These are phyloP conservation scores for Cruciata laevipes DNA, from an alignment of 257 asterid species.

Conservation along the genomic window DNA sequence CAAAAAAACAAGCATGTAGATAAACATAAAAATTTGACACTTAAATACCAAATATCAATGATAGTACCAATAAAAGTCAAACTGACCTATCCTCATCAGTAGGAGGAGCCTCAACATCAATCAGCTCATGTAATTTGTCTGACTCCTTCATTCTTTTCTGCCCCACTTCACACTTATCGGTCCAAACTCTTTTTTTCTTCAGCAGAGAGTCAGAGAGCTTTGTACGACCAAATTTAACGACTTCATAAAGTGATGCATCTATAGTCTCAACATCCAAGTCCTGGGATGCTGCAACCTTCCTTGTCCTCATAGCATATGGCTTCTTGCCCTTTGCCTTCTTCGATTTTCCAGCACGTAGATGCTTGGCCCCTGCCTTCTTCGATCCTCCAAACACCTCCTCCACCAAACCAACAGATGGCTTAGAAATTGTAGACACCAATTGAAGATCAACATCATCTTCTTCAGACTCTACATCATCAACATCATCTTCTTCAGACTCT, in stretches of 20 bases:
- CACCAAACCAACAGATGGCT: too few relatives aligned
- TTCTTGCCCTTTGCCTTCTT: not conserved
- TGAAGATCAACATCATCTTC: too few relatives aligned
- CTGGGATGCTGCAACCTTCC: not conserved
- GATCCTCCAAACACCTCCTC: too few relatives aligned
- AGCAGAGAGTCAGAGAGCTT: not conserved
- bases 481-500: too few relatives aligned
- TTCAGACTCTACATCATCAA: too few relatives aligned
- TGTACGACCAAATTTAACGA: too few relatives aligned
- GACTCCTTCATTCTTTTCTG: not conserved
- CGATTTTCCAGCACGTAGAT: not conserved
- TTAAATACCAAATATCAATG: not conserved
- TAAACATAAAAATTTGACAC: too few relatives aligned
- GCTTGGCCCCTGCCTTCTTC: too few relatives aligned
- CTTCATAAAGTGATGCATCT: not conserved
- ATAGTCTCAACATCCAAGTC: too few relatives aligned
- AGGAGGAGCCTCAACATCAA: not conserved
- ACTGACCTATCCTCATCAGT: not conserved
- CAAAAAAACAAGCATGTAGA: too few relatives aligned
- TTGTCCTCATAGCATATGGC: not conserved
- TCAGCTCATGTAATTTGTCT: not conserved
- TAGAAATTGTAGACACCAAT: too few relatives aligned
- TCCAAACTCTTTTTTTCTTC: not conserved
- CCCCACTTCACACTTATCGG: not conserved
- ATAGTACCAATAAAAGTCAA: not conserved